Evolutionary conservation across 768 basidiomycete genomes (phyloP).

Genomic region (Porphyrellus cyaneotinctus): DNA sequence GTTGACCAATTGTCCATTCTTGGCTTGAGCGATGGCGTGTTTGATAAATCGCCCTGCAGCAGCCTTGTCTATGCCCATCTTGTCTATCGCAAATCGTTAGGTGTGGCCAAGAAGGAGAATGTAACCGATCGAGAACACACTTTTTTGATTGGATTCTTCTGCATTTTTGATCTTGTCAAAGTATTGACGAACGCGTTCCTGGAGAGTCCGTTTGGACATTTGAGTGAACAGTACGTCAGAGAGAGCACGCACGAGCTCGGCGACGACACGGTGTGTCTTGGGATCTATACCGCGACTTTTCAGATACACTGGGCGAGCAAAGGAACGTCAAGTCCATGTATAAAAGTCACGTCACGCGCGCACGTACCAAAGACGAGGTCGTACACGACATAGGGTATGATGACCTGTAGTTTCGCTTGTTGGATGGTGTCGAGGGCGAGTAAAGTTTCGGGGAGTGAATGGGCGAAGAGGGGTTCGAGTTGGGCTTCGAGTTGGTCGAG

Average conservation of each 20-base stretch:
- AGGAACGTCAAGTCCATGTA: neutral
- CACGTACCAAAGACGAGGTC: conserved; percentile 79
- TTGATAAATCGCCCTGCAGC: conserved; percentile 83
- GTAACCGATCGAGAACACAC: conserved; percentile 5
- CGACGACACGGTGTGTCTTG: conserved; percentile 67
- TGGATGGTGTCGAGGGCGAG: conserved; percentile 66
- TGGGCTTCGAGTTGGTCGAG: conserved; percentile 66
- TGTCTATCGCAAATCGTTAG: conserved; percentile 29
- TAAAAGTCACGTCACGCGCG: no score
- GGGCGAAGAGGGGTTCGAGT: conserved; percentile 63
- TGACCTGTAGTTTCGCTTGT: conserved; percentile 76
- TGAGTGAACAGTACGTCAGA: neutral
- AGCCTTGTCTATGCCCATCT: conserved; percentile 61
- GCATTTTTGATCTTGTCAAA: conserved; percentile 79
- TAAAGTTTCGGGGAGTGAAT: conserved; percentile 64
- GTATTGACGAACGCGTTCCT: conserved; percentile 77
- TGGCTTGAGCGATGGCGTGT: conserved; percentile 69
- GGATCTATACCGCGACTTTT: conserved; percentile 79
- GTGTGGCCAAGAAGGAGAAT: neutral
- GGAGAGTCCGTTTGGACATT: neutral
- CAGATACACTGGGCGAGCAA: conserved; percentile 58
- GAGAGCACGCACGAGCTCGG: conserved; percentile 42
- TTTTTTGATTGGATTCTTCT: conserved; percentile 59
- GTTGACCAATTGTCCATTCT: conserved; percentile 33
- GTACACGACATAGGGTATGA: conserved; percentile 78